Percentiles rank a stretch among this genome's conserved stretches.
These are phyloP conservation scores for Ampelomyces quisqualis DNA, from an alignment of 2,329 filamentous ascomycete species.

Conservation along the genomic window DNA sequence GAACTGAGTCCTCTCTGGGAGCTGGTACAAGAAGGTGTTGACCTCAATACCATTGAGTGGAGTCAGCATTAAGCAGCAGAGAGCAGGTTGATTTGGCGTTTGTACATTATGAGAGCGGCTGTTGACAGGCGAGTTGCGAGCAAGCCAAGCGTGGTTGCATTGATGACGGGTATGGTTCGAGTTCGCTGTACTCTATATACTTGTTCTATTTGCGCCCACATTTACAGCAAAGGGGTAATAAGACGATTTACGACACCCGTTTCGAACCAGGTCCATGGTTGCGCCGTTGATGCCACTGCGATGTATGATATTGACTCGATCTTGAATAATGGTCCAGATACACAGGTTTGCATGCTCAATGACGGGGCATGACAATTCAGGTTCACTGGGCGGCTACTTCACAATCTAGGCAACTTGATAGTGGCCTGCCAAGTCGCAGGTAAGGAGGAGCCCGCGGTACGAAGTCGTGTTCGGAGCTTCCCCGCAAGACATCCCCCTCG, in stretches of 20 bases:
- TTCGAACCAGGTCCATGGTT: too few species aligned
- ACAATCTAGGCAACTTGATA: too few species aligned
- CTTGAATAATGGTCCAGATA: too few species aligned
- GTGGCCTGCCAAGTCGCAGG: conserved; percentile 26
- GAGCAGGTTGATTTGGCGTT: too few species aligned
- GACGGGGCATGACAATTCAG: too few species aligned
- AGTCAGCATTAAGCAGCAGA: conserved; percentile 77
- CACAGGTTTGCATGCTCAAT: too few species aligned
- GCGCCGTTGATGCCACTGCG: too few species aligned
- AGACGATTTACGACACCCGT: conserved; percentile 4
- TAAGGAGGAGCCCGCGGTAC: conserved; percentile 9
- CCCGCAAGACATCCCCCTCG: conserved; percentile 25
- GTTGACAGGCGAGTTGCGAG: too few species aligned
- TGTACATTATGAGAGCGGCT: conserved; percentile 35
- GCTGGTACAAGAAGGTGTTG: conserved; percentile 93
- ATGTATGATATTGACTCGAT: too few species aligned
- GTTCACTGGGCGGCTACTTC: too few species aligned
- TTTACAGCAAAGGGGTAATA: conserved; percentile 10
- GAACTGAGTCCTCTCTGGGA: conserved; percentile 97
- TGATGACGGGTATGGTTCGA: conserved; percentile 18
- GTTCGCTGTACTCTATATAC: conserved; percentile 31
- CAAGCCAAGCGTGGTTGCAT: conserved; percentile 11
- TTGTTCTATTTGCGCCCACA: conserved; percentile 13
- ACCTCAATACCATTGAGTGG: conserved; percentile 96
- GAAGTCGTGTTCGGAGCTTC: conserved; percentile 22